phyloP scores from a whole-genome alignment of 208 protist genomes.

The Porcisia hertigi region DNA sequence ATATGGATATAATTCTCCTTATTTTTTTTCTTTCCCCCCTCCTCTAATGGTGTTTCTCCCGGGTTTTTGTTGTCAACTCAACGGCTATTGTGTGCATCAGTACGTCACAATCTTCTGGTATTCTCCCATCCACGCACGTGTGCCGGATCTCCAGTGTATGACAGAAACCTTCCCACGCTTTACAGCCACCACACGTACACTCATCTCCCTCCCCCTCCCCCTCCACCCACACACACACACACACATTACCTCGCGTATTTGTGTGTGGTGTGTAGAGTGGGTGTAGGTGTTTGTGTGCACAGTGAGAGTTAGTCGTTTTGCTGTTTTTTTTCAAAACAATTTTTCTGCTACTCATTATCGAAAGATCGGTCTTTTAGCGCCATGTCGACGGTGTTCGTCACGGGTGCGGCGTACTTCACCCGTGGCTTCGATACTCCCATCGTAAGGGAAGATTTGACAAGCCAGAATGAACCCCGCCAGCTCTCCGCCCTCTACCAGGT shows the following conservation, averaged over 20 bases:
- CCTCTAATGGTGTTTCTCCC: slow-evolving; percentile 1
- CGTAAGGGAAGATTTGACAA: slow-evolving; percentile 88
- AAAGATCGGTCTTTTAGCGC: neutral
- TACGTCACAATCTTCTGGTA: neutral
- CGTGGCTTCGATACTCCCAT: slow-evolving; percentile 86
- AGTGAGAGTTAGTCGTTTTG: too few relatives aligned
- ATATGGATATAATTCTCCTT: too few relatives aligned
- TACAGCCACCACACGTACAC: neutral
- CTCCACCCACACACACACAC: too few relatives aligned
- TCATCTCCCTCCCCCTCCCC: too few relatives aligned
- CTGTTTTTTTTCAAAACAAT: too few relatives aligned
- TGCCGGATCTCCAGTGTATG: neutral
- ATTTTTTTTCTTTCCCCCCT: slow-evolving; percentile 2
- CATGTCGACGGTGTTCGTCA: slow-evolving; percentile 25
- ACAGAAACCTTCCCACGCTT: neutral
- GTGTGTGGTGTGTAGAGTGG: too few relatives aligned
- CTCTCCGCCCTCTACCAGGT: slow-evolving; percentile 97
- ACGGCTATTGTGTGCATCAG: neutral
- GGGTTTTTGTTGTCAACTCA: neutral
- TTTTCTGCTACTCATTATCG: neutral
- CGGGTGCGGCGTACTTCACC: slow-evolving; percentile 58
- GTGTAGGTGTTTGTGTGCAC: too few relatives aligned
- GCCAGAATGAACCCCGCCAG: slow-evolving; percentile 86
- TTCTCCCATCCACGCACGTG: neutral
- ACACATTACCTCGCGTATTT: too few relatives aligned